Percentiles rank a stretch among this genome's conserved stretches.
Conservation (phyloP, 805 yeast genomes). For the Teunomyces barrocoloradensis region DNA sequence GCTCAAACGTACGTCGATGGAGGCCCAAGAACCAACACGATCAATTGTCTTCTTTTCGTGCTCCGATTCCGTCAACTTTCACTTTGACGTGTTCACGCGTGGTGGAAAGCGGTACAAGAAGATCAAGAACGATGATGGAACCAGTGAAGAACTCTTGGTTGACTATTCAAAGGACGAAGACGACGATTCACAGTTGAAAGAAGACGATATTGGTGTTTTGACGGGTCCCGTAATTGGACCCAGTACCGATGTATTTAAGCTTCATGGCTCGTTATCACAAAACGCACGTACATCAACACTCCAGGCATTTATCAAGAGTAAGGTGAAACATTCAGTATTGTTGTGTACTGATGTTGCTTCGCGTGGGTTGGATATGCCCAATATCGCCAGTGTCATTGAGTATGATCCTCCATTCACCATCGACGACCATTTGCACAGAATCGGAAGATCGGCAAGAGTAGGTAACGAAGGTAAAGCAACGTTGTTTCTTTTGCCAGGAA, state of each 20-base stretch:
- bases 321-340: conserved; percentile 57
- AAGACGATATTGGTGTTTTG: conserved; percentile 37
- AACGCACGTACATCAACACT: conserved; percentile 78
- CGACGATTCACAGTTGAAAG: conserved; percentile 20
- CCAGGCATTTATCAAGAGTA: conserved; percentile 52
- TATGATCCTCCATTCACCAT: conserved; percentile 93
- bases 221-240: conserved; percentile 53
- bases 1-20: conserved; percentile 35
- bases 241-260: conserved; percentile 51
- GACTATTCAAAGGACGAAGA: conserved; percentile 13
- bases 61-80: conserved; percentile 95
- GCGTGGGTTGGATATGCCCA: conserved; percentile 91
- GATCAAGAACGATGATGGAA: conserved; percentile 26
- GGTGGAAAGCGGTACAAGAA: conserved; percentile 45
- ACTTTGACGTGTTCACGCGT: conserved; percentile 69
- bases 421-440: conserved; percentile 94
- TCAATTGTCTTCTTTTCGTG: conserved; percentile 89
- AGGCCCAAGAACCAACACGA: conserved; percentile 37
- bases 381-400: conserved; percentile 82
- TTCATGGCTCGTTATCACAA: conserved; percentile 91
- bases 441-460: conserved; percentile 98
- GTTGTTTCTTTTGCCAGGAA: conserved; percentile 82
- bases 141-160: conserved; percentile 16
- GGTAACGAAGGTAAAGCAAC: conserved; percentile 80
- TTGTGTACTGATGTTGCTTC: conserved; percentile 98